Conservation (phyloP, 2,329 filamentous ascomycete genomes). For the Trichoderma brevicompactum region DNA sequence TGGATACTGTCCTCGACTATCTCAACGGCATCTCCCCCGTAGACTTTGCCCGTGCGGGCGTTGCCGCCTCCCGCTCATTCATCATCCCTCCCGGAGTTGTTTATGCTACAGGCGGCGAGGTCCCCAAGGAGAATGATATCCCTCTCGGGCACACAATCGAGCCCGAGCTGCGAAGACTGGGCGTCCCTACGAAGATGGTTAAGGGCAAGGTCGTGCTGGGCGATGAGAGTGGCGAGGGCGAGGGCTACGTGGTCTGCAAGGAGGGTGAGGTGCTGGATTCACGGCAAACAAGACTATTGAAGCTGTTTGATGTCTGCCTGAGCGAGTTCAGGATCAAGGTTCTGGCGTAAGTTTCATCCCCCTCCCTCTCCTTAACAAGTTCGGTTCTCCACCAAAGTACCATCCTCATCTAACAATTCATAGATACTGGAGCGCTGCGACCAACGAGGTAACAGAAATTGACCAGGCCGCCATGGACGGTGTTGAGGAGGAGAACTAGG, state of each 20-base stretch:
- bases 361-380: background rate
- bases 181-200: slow-evolving; percentile 85
- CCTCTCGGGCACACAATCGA: slow-evolving; percentile 87
- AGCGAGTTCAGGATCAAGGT: slow-evolving; percentile 87
- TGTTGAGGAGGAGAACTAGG: slow-evolving; percentile 35
- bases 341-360: slow-evolving; percentile 62
- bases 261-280: slow-evolving; percentile 86
- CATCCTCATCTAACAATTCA: background rate
- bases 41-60: slow-evolving; percentile 91
- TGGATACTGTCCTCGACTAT: slow-evolving; percentile 69
- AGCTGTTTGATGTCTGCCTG: slow-evolving; percentile 88
- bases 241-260: slow-evolving; percentile 77
- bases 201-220: slow-evolving; percentile 84
- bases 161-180: slow-evolving; percentile 85
- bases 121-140: slow-evolving; percentile 80
- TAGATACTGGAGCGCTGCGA: slow-evolving; percentile 67
- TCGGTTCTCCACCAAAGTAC: background rate
- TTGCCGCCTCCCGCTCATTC: slow-evolving; percentile 73
- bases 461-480: slow-evolving; percentile 48
- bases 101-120: slow-evolving; percentile 78
- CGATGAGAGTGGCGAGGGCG: slow-evolving; percentile 56
- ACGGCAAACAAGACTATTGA: slow-evolving; percentile 89
- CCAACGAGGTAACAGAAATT: slow-evolving; percentile 62
- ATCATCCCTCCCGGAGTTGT: slow-evolving; percentile 82
- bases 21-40: slow-evolving; percentile 73